A percentile compares a stretch with the other conserved stretches of the same genome.
phyloP scores from a whole-genome alignment of 441 rosid species.

The Adansonia madagascariensis region DNA sequence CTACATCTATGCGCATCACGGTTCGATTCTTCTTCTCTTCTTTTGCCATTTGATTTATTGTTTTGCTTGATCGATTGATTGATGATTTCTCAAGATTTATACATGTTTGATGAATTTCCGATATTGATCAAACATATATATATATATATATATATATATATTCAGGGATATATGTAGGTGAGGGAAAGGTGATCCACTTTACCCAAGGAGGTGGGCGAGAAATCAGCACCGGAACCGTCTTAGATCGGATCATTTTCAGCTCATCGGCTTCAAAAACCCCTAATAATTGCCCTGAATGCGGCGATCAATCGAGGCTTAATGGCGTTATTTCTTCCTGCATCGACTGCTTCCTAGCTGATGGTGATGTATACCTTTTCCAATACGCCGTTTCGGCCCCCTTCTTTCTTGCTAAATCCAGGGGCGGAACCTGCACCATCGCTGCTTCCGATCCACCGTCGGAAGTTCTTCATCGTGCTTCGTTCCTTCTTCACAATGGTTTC shows the following conservation, averaged over 20 bases:
- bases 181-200: slow-evolving; percentile 75
- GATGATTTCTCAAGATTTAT: too few species aligned
- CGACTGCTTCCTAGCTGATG: slow-evolving; percentile 72
- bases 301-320: slow-evolving; percentile 45
- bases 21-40: slow-evolving; percentile 29
- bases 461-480: slow-evolving; percentile 58
- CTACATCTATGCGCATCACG: slow-evolving; percentile 65
- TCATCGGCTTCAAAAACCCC: slow-evolving; percentile 33
- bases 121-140: not conserved
- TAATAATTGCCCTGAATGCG: slow-evolving; percentile 55
- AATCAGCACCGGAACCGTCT: slow-evolving; percentile 67
- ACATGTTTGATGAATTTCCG: not conserved
- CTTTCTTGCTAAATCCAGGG: slow-evolving; percentile 71
- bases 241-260: slow-evolving; percentile 56
- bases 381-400: slow-evolving; percentile 53
- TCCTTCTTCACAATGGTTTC: slow-evolving; percentile 65
- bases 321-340: slow-evolving; percentile 79
- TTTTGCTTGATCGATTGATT: not conserved
- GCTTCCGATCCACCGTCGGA: slow-evolving; percentile 59
- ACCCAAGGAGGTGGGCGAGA: slow-evolving; percentile 64
- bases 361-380: slow-evolving; percentile 63
- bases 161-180: slow-evolving; percentile 72
- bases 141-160: too few species aligned
- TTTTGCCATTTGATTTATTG: not conserved
- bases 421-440: slow-evolving; percentile 85